A percentile compares a stretch with the other conserved stretches of the same genome.
phyloP scores from a whole-genome alignment of 2,329 filamentous ascomycete species.

The Paraconiothyrium brasiliense region DNA sequence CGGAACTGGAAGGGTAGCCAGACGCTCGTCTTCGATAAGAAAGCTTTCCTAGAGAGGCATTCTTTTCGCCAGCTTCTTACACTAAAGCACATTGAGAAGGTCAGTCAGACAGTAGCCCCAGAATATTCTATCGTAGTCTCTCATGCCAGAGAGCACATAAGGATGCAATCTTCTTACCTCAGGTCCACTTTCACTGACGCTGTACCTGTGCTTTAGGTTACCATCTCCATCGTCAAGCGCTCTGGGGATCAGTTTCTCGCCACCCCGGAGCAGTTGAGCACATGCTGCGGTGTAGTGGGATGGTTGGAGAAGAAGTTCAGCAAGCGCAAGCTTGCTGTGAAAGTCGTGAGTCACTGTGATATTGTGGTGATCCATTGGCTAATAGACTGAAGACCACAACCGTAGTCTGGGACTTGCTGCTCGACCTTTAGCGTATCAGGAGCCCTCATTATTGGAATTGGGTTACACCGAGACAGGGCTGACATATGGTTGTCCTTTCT shows the following conservation, averaged over 20 bases:
- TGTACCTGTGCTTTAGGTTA: neutral
- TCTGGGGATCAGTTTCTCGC: too few relatives aligned
- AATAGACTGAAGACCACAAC: neutral
- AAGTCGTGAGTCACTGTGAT: constrained; percentile 2
- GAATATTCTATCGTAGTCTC: neutral
- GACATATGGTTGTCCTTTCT: neutral
- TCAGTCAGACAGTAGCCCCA: neutral
- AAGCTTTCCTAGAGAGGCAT: constrained; percentile 13
- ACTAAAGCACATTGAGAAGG: constrained; percentile 12
- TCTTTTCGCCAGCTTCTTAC: constrained; percentile 16
- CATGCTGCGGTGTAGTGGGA: constrained; percentile 5
- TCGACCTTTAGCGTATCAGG: neutral
- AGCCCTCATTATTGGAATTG: neutral
- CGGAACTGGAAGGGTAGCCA: neutral
- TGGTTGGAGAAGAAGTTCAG: constrained; percentile 11
- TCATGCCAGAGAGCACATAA: neutral
- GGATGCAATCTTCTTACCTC: neutral
- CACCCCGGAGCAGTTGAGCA: neutral
- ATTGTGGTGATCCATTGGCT: neutral
- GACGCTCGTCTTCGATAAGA: constrained; percentile 1
- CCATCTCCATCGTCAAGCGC: neutral
- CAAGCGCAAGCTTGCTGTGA: neutral
- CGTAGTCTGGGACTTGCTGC: neutral
- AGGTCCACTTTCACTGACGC: neutral
- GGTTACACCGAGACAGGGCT: neutral